These are phyloP conservation scores for Spiraea crenata DNA, from an alignment of 331 rosid genomes.

Conservation along the genomic window DNA sequence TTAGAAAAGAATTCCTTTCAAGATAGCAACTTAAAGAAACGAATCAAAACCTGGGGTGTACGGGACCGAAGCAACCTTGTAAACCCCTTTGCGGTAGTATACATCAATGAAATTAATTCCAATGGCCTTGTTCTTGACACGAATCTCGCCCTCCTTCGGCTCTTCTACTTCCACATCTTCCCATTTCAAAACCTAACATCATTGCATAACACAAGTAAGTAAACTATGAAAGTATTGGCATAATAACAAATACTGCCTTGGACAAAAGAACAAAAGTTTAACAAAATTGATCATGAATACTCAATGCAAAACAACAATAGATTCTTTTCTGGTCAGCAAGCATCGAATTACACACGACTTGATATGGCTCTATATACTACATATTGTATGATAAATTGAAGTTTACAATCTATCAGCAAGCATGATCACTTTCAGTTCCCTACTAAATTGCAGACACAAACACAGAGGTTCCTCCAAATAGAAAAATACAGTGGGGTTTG, in stretches of 20 bases:
- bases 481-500: too few species aligned
- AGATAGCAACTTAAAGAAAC: background rate
- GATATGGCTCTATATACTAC: background rate
- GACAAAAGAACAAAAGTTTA: background rate
- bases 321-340: background rate
- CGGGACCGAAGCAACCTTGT: constrained; percentile 54
- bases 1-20: background rate
- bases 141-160: constrained; percentile 73
- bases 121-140: constrained; percentile 73
- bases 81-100: constrained; percentile 75
- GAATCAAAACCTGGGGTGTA: constrained; percentile 61
- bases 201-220: background rate
- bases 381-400: background rate
- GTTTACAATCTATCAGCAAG: background rate
- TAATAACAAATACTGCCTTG: background rate
- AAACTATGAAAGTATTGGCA: background rate
- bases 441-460: too few species aligned
- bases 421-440: background rate
- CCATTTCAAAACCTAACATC: constrained; percentile 70
- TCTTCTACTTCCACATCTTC: constrained; percentile 79
- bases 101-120: constrained; percentile 84
- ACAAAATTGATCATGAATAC: background rate
- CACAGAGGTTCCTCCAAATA: too few species aligned
- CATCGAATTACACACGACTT: background rate
- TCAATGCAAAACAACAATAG: background rate